Percentiles rank a stretch among this genome's conserved stretches.
Conservation (phyloP, 2,329 filamentous ascomycete species). For the Tolypocladium pustulatum region DNA sequence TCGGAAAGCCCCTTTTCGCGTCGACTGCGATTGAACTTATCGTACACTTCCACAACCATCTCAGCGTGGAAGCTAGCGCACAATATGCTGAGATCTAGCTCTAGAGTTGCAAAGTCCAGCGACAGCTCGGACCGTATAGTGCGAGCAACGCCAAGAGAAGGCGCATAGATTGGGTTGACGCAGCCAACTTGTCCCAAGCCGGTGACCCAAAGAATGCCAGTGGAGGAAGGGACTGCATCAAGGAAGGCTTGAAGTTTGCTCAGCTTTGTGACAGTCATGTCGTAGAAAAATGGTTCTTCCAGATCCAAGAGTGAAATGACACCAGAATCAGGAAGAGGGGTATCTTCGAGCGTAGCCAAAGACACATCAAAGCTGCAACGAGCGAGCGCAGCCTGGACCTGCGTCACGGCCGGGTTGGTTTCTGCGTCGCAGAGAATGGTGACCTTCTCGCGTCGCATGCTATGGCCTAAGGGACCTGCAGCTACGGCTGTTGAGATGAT, state of each 20-base stretch:
- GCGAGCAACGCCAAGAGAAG: slow-evolving; percentile 14
- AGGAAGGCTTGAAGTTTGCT: slow-evolving; percentile 3
- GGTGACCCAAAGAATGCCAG: slow-evolving; percentile 19
- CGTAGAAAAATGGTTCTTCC: slow-evolving; percentile 4
- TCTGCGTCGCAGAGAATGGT: neutral
- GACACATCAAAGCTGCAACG: neutral
- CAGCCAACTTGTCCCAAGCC: slow-evolving; percentile 12
- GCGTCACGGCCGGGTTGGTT: neutral
- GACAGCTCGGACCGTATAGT: slow-evolving; percentile 16
- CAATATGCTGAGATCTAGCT: slow-evolving; percentile 8
- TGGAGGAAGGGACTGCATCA: neutral
- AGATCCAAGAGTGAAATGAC: slow-evolving; percentile 5
- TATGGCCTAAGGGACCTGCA: neutral
- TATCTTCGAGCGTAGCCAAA: neutral
- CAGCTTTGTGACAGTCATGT: slow-evolving; percentile 2
- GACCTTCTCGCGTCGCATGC: neutral
- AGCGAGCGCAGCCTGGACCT: neutral
- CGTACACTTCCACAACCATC: neutral
- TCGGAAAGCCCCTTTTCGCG: neutral
- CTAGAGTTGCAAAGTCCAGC: slow-evolving; percentile 14
- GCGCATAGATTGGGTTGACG: slow-evolving; percentile 15
- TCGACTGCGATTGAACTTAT: neutral
- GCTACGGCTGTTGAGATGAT: neutral
- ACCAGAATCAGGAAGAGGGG: neutral
- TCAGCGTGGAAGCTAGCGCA: neutral